Base-by-base conservation (phyloP, 352 stramenopile genomes). In the Phytophthora cactorum region DNA sequence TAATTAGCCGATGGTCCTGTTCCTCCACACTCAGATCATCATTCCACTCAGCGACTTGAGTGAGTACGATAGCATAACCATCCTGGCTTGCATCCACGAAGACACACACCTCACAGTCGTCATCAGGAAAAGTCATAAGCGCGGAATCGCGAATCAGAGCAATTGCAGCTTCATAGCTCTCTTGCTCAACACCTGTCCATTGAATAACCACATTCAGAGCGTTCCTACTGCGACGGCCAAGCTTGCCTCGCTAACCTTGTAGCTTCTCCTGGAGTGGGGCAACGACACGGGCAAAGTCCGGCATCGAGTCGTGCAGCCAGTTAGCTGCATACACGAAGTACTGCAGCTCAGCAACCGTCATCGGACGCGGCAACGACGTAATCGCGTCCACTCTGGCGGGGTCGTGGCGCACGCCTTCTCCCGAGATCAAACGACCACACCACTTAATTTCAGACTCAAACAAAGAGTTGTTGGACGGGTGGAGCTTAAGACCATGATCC, bases 311-410 rank as follows among this genome's bases (percentile, higher is more conserved):
- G 3, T 34, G 14, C 45, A 52, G 25, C 45, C 9, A 52, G 2
- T 12, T 28, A 64, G 32, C 32, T 57, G 41, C 8, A 62, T 3
- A 11, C 63, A 9, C n/a, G n/a, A n/a, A n/a, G n/a, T n/a, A n/a
- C n/a, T n/a, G n/a, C n/a, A n/a, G n/a, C n/a, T n/a, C n/a, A n/a
- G n/a, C n/a, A n/a, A n/a, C n/a, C n/a, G n/a, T n/a, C n/a, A n/a
- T n/a, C n/a, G n/a, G n/a, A n/a, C n/a, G n/a, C n/a, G n/a, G n/a
- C n/a, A n/a, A n/a, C n/a, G n/a, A n/a, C n/a, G n/a, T n/a, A n/a
- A n/a, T n/a, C n/a, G n/a, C n/a, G n/a, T n/a, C n/a, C n/a, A n/a
- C n/a, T n/a, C n/a, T n/a, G n/a, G n/a, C n/a, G n/a, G n/a, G n/a
- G n/a, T n/a, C n/a, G n/a, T n/a, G n/a, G n/a, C n/a, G n/a, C n/a